Percentiles rank a stretch among this genome's conserved stretches.
Evolutionary conservation across 352 stramenopile species (phyloP).

Genomic region (Elongisporangium undulatum): DNA sequence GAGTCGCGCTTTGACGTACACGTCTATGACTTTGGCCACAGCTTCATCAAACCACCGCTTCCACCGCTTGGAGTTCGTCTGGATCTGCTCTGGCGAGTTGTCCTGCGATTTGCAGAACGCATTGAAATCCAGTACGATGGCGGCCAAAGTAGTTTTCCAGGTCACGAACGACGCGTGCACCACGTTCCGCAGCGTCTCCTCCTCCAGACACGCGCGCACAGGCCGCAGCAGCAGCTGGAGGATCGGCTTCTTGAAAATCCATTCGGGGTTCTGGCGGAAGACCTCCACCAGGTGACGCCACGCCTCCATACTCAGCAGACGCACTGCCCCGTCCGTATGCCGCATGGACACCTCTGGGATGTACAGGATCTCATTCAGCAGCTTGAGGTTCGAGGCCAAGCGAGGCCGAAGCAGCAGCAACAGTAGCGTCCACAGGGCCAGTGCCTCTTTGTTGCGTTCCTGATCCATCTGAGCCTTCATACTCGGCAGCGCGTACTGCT

Average conservation of each 20-base stretch:
- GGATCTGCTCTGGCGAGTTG: slow-evolving; percentile 15
- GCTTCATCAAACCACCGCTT: slow-evolving; percentile 58
- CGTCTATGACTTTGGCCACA: slow-evolving; percentile 24
- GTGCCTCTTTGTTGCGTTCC: slow-evolving; percentile 31
- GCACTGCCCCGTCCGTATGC: slow-evolving; percentile 35
- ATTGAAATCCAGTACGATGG: slow-evolving; percentile 53
- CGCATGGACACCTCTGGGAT: slow-evolving; percentile 48
- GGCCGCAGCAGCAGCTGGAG: slow-evolving; percentile 45
- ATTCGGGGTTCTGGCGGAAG: slow-evolving; percentile 39
- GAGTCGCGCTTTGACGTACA: slow-evolving; percentile 9
- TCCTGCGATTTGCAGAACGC: slow-evolving; percentile 19
- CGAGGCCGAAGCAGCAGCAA: slow-evolving; percentile 35
- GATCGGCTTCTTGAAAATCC: slow-evolving; percentile 55
- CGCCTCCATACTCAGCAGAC: slow-evolving; percentile 43
- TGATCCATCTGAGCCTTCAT: slow-evolving; percentile 53
- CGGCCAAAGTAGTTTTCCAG: slow-evolving; percentile 36
- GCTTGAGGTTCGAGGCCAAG: slow-evolving; percentile 32
- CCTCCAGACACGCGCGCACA: slow-evolving; percentile 36
- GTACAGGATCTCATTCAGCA: slow-evolving; percentile 51
- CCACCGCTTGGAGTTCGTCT: slow-evolving; percentile 38
- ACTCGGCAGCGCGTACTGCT: slow-evolving; percentile 46
- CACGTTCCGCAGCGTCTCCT: slow-evolving; percentile 45
- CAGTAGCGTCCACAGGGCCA: slow-evolving; percentile 53
- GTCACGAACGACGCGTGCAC: slow-evolving; percentile 40
- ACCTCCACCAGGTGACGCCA: slow-evolving; percentile 45